Percentiles rank a stretch among this genome's conserved stretches.
These are phyloP conservation scores for Peribolospora kevripleyi DNA, from an alignment of 768 basidiomycete species.

Conservation along the genomic window DNA sequence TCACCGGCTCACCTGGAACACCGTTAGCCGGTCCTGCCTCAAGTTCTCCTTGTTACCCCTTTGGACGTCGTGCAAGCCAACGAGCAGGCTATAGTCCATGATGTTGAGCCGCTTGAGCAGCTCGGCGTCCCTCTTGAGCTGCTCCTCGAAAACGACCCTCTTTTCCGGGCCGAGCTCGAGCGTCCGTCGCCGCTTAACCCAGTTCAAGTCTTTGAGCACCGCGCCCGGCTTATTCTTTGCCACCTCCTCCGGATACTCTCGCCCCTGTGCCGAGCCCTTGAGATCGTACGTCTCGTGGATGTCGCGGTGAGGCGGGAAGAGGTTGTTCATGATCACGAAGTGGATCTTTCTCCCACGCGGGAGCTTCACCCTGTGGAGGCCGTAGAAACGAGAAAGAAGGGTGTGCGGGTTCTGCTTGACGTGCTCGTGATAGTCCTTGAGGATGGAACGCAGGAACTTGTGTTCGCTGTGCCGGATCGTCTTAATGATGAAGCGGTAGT, in stretches of 20 bases:
- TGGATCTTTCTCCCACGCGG: conserved; percentile 86
- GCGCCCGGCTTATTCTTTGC: conserved; percentile 53
- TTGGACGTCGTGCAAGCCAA: conserved; percentile 78
- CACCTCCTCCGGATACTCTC: conserved; percentile 66
- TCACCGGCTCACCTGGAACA: conserved; percentile 52
- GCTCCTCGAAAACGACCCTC: conserved; percentile 66
- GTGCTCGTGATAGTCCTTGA: conserved; percentile 62
- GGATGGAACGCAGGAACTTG: conserved; percentile 66
- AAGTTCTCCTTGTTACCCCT: conserved; percentile 81
- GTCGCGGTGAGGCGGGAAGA: conserved; percentile 91
- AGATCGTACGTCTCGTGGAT: conserved; percentile 94
- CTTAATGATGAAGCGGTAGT: conserved; percentile 99
- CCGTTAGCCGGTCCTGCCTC: conserved; percentile 65
- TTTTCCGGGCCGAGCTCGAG: conserved; percentile 94
- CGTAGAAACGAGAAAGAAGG: conserved; percentile 79
- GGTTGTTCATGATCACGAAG: conserved; percentile 99
- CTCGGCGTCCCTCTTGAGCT: conserved; percentile 64
- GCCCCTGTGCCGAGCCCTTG: conserved; percentile 67
- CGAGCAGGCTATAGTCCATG: conserved; percentile 89
- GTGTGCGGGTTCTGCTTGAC: conserved; percentile 81
- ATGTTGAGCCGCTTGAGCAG: conserved; percentile 58
- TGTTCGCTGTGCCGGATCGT: conserved; percentile 87
- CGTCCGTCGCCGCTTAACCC: conserved; percentile 53
- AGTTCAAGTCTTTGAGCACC: conserved; percentile 87
- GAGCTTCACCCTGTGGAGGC: conserved; percentile 88